Percentiles rank a stretch among this genome's conserved stretches.
phyloP scores from a whole-genome alignment of 352 stramenopile genomes.

The Phytophthora citrophthora region DNA sequence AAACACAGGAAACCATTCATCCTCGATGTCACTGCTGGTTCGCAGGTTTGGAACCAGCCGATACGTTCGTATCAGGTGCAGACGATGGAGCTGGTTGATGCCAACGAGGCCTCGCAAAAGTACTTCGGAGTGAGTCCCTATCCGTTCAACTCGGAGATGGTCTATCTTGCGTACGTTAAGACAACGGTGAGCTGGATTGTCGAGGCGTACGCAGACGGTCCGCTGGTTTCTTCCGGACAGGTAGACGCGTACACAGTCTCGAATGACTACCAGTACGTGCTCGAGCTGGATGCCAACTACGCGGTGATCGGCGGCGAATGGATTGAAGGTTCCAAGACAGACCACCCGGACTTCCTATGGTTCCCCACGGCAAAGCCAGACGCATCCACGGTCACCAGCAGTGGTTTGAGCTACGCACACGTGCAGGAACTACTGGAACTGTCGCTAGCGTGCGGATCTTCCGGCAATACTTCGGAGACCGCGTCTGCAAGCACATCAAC shows the following conservation, averaged over 20 bases:
- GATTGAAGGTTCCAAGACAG: slow-evolving; percentile 29
- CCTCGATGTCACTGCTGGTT: slow-evolving; percentile 41
- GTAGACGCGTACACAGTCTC: slow-evolving; percentile 39
- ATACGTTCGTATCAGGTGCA: slow-evolving; percentile 50
- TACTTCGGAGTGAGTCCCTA: slow-evolving; percentile 47
- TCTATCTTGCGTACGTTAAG: slow-evolving; percentile 50
- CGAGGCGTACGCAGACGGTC: slow-evolving; percentile 46
- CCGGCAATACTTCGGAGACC: slow-evolving; percentile 6
- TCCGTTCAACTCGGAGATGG: slow-evolving; percentile 52
- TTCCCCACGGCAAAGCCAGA: slow-evolving; percentile 39
- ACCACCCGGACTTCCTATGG: slow-evolving; percentile 51
- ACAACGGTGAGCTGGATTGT: slow-evolving; percentile 55
- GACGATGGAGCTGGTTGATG: slow-evolving; percentile 39
- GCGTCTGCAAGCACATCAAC: slow-evolving; percentile 4
- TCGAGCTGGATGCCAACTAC: slow-evolving; percentile 47
- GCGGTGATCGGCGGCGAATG: slow-evolving; percentile 50
- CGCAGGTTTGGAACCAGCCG: slow-evolving; percentile 67
- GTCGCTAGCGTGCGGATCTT: slow-evolving; percentile 24
- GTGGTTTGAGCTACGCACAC: slow-evolving; percentile 40
- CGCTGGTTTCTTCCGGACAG: slow-evolving; percentile 34
- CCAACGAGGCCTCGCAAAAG: slow-evolving; percentile 25
- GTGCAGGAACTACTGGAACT: slow-evolving; percentile 34
- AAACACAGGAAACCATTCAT: slow-evolving; percentile 53
- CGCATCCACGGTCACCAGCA: slow-evolving; percentile 28
- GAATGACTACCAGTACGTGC: slow-evolving; percentile 42